phyloP scores from a whole-genome alignment of 768 basidiomycete species.

The Pisolithus microcarpus region DNA sequence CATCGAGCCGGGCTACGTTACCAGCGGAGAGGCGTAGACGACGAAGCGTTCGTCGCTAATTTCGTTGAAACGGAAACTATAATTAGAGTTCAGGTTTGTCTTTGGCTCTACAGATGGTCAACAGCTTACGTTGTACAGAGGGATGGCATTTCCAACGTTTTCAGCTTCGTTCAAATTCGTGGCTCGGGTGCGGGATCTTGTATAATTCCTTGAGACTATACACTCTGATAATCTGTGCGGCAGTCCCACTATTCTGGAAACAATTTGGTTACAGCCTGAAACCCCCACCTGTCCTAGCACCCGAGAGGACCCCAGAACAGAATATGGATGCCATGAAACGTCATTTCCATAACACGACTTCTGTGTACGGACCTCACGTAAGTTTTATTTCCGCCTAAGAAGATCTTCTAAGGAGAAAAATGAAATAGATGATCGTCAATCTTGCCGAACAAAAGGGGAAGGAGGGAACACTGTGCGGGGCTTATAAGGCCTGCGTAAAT shows the following conservation, averaged over 20 bases:
- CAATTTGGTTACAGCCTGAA: conserved; percentile 84
- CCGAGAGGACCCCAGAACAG: conserved; percentile 68
- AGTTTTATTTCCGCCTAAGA: conserved; percentile 14
- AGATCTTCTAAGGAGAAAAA: not conserved
- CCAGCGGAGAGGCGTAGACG: conserved; percentile 91
- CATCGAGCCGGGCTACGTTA: conserved; percentile 91
- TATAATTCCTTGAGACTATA: not conserved
- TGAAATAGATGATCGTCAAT: conserved; percentile 68
- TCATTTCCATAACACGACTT: conserved; percentile 63
- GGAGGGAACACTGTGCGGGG: conserved; percentile 72
- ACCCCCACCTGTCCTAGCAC: conserved; percentile 71
- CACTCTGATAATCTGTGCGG: conserved; percentile 3
- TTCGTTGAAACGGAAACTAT: conserved; percentile 95
- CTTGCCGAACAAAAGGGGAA: conserved; percentile 89
- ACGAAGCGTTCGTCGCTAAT: conserved; percentile 89
- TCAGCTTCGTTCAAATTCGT: conserved; percentile 84
- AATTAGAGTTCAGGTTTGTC: conserved; percentile 66
- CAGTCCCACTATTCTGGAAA: conserved; percentile 91
- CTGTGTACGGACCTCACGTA: conserved; percentile 75
- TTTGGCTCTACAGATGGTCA: not conserved
- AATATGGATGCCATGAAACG: conserved; percentile 61
- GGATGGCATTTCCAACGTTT: conserved; percentile 67
- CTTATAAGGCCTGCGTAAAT: conserved; percentile 64
- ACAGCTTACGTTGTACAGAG: conserved; percentile 39
- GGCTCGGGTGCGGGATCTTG: conserved; percentile 64